phyloP scores from a whole-genome alignment of 352 stramenopile genomes.

The Globisporangium alternatum region DNA sequence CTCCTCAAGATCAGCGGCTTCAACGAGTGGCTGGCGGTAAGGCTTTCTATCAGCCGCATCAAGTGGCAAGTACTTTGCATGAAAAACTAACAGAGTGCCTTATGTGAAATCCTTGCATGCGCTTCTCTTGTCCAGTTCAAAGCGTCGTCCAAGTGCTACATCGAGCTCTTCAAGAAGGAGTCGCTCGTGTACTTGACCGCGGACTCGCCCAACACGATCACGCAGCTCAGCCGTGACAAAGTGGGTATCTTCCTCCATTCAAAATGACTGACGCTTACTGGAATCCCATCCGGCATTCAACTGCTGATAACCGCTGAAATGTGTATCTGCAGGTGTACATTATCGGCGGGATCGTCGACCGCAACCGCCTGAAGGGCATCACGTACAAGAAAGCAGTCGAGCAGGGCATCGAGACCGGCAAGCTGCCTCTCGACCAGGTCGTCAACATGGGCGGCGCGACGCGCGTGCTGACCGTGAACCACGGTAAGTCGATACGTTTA shows the following conservation, averaged over 20 bases:
- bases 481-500: conserved; percentile 42
- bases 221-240: conserved; percentile 83
- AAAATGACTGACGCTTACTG: neutral
- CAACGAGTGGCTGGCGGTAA: conserved; percentile 67
- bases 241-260: conserved; percentile 17
- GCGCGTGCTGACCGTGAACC: conserved; percentile 86
- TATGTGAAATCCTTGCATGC: neutral
- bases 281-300: neutral
- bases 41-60: neutral
- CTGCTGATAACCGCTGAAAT: neutral
- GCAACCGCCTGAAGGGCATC: conserved; percentile 94
- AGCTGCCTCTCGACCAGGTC: conserved; percentile 88
- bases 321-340: conserved; percentile 81
- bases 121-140: conserved; percentile 44
- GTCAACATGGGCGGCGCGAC: conserved; percentile 71
- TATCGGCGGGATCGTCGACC: conserved; percentile 97
- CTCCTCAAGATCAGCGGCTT: conserved; percentile 92
- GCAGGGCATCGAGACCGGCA: conserved; percentile 90
- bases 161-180: conserved; percentile 75
- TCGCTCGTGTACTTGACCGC: conserved; percentile 94
- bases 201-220: conserved; percentile 92
- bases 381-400: conserved; percentile 90
- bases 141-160: conserved; percentile 53
- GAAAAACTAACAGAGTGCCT: too few relatives aligned
- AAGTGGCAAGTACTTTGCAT: too few relatives aligned